Conservation (phyloP, 116 monocot species). For the Papilionanthe hybrid region DNA sequence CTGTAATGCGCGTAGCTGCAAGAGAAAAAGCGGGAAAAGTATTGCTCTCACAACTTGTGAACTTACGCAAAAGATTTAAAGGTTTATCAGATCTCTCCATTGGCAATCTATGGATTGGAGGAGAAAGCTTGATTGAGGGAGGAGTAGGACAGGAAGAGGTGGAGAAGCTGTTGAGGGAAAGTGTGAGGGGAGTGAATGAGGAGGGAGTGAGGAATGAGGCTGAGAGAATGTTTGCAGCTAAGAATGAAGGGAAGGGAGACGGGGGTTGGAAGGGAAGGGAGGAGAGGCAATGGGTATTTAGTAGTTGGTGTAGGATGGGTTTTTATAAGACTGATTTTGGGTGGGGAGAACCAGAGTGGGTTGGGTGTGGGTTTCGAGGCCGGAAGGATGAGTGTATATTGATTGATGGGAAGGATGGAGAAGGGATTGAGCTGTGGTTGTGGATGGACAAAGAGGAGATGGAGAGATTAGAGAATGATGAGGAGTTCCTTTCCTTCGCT, state of each 20-base stretch:
- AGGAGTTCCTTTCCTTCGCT: slow-evolving; percentile 2
- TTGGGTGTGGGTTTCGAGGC: slow-evolving; percentile 13
- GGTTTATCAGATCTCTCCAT: slow-evolving; percentile 2
- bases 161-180: no score
- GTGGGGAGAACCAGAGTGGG: slow-evolving; percentile 25
- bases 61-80: slow-evolving; percentile 16
- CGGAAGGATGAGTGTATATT: slow-evolving; percentile 25
- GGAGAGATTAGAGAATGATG: slow-evolving; percentile 19
- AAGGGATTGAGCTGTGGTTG: slow-evolving; percentile 30
- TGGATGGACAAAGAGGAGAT: slow-evolving; percentile 22
- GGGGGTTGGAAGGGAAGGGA: slow-evolving; percentile 8
- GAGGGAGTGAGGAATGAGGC: slow-evolving; percentile 1
- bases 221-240: no score
- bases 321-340: slow-evolving; percentile 28
- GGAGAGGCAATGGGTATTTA: slow-evolving; percentile 11
- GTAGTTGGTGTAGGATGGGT: slow-evolving; percentile 25
- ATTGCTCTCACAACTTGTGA: slow-evolving; percentile 7
- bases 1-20: no score
- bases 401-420: slow-evolving; percentile 14
- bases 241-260: slow-evolving; percentile 1
- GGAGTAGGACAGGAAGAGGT: not conserved
- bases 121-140: not conserved
- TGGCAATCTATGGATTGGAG: slow-evolving; percentile 22
- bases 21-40: not conserved
- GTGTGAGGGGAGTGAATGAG: no score